phyloP scores from a whole-genome alignment of 495 filamentous ascomycete species.

The Xanthoparmelia taractica region DNA sequence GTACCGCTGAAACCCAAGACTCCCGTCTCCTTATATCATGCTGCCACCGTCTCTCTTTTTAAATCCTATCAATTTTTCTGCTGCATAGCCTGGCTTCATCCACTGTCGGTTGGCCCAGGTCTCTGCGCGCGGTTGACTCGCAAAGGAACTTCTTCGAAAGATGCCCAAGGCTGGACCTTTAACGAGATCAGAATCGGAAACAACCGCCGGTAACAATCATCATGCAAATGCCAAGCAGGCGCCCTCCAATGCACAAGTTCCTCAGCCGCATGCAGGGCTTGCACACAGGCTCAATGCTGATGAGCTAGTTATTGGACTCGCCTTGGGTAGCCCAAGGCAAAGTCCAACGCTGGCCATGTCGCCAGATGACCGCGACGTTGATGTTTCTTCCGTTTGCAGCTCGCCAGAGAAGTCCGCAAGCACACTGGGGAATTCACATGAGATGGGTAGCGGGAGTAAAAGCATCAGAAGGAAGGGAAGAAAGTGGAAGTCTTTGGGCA shows the following conservation, averaged over 20 bases:
- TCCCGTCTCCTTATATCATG: background rate
- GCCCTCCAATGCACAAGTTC: background rate
- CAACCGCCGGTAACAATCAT: background rate
- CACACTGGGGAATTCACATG: constrained; percentile 15
- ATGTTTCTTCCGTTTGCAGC: background rate
- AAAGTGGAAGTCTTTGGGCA: constrained; percentile 52
- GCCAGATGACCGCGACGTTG: constrained; percentile 13
- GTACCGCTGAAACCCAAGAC: background rate
- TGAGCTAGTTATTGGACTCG: constrained; percentile 44
- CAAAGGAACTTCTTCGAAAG: background rate
- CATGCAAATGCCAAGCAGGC: constrained; percentile 1
- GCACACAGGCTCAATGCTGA: constrained; percentile 18
- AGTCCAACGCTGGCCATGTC: constrained; percentile 27
- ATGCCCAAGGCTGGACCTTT: constrained; percentile 19
- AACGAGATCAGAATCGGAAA: constrained; percentile 12
- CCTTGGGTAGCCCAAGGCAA: constrained; percentile 44
- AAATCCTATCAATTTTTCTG: background rate
- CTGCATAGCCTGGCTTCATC: background rate
- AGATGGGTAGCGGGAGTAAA: constrained; percentile 14
- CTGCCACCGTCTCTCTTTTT: background rate
- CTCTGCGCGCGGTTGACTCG: background rate
- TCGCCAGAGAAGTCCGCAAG: constrained; percentile 7
- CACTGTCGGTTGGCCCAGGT: background rate
- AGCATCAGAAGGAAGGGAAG: constrained; percentile 39
- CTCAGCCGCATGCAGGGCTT: constrained; percentile 5